phyloP scores from a whole-genome alignment of 768 basidiomycete species.

The Tephrocybe rancida region DNA sequence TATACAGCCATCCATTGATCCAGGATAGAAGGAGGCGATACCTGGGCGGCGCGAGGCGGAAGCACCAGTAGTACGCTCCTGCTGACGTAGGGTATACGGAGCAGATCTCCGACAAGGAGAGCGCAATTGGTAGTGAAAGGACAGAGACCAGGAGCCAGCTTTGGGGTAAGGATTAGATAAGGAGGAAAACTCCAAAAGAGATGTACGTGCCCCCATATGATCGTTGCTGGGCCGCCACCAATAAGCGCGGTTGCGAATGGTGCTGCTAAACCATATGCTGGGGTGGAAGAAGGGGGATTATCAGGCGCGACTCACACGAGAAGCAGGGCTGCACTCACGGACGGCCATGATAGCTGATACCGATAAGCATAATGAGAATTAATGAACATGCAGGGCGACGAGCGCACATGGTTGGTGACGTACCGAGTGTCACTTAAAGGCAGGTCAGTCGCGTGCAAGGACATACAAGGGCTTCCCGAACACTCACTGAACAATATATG shows the following conservation, averaged over 20 bases:
- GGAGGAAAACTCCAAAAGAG: no score
- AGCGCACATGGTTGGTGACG: conserved; percentile 3
- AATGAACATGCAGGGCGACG: neutral
- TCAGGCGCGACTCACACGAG: neutral
- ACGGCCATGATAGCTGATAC: conserved; percentile 60
- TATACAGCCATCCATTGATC: conserved; percentile 70
- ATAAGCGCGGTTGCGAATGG: conserved; percentile 58
- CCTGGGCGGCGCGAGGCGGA: conserved; percentile 54
- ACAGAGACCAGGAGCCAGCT: conserved; percentile 57
- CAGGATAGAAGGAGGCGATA: conserved; percentile 57
- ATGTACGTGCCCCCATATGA: conserved; percentile 62
- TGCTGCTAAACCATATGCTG: conserved; percentile 58
- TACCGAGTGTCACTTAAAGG: conserved; percentile 53
- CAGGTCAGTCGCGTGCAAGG: neutral
- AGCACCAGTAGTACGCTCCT: conserved; percentile 70
- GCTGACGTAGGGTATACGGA: conserved; percentile 65
- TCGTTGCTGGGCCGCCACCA: conserved; percentile 56
- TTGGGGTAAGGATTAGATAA: no score
- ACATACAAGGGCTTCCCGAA: no score
- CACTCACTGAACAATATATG: conserved; percentile 60
- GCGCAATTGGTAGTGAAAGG: conserved; percentile 48
- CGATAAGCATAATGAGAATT: conserved; percentile 5
- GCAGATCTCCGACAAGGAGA: conserved; percentile 60
- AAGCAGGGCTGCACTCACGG: conserved; percentile 44
- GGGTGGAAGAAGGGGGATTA: neutral